phyloP scores from a whole-genome alignment of 2,329 filamentous ascomycete genomes.

The Sporothrix sp. region DNA sequence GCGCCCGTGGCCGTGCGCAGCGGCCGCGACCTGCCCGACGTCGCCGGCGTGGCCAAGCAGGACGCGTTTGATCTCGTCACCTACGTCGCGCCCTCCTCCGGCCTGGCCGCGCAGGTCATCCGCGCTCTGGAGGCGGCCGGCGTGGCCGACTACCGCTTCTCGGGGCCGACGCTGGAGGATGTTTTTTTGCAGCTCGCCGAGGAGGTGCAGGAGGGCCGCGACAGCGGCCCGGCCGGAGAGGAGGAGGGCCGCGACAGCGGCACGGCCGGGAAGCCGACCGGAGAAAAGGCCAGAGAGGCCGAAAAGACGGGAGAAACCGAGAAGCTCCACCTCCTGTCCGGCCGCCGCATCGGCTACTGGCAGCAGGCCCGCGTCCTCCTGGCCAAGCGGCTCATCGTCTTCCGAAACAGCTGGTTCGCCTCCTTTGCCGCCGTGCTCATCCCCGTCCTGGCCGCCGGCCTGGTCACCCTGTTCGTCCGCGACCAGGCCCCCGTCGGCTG shows the following conservation, averaged over 20 bases:
- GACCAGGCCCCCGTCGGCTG: conserved; percentile 44
- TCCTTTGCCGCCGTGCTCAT: conserved; percentile 66
- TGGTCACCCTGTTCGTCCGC: conserved; percentile 68
- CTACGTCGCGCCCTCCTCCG: conserved; percentile 61
- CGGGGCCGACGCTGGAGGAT: conserved; percentile 84
- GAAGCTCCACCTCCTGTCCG: conserved; percentile 47
- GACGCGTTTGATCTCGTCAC: conserved; percentile 60
- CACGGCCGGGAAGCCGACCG: background rate
- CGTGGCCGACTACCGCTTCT: conserved; percentile 71
- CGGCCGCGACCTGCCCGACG: conserved; percentile 31
- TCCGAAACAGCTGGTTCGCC: conserved; percentile 69
- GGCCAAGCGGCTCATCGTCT: conserved; percentile 64
- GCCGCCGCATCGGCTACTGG: conserved; percentile 57
- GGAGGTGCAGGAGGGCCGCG: conserved; percentile 59
- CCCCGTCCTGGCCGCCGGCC: conserved; percentile 67
- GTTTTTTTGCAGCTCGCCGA: conserved; percentile 82
- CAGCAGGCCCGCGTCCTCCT: conserved; percentile 67
- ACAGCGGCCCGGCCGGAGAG: too few species aligned
- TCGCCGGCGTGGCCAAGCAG: conserved; percentile 48
- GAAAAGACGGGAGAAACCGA: background rate
- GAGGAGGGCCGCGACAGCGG: conserved; percentile 11
- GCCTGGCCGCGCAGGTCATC: conserved; percentile 62
- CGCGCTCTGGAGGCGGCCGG: conserved; percentile 54
- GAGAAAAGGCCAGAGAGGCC: too few species aligned
- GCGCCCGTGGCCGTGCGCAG: conserved; percentile 23